Evolutionary conservation across 345 rosid species (phyloP), one percentile per base, ranked within the genome.

Genomic region (Eutrema japonicum): DNA sequence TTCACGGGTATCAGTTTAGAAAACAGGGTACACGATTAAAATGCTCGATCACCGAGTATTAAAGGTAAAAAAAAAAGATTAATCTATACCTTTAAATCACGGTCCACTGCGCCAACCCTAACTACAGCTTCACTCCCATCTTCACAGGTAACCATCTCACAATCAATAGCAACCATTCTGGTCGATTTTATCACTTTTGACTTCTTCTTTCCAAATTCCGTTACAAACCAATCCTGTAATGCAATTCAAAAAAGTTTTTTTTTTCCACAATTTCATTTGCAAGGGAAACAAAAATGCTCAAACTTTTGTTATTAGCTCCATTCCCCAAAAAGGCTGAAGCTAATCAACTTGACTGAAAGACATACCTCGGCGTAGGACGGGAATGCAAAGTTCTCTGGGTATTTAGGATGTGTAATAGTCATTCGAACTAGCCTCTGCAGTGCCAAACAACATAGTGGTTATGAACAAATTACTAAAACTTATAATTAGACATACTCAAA

Each of bases 131-230:
- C 97, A 30, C 85, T 88, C 33, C 99, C 96, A 86, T 92, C 98
- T 58, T 87, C 84, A 81, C 96, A 92, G 5, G 83, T 89, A 81
- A 95, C 99, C 99, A 95, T 95, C 89, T 92, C 99, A 83, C 99
- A 95, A 74, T 92, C 99, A 76, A 95, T 82, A 70, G 99, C 92
- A 62, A 83, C n/a, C 81, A 95, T 81, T 14, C 46, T 27, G 35
- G 79, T 86, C 32, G 85, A 83, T 35, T 43, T 82, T 68, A 74
- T 43, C 73, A 66, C 70, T 86, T 82, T 82, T 32, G 89, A 74
- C 62, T 54, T 81, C 73, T 82, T 79, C 66, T 80, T 78, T 52
- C 82, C 73, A 49, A 72, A 46, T 72, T 83, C 82, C 7, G 82
- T 84, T 38, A 85, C 83, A 51, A 82, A 72, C 99, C 99, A 95